Evolutionary conservation across 83 land plant genomes (phyloP), one percentile per base, ranked within the genome.

Genomic region (Diphasiastrum complanatum): DNA sequence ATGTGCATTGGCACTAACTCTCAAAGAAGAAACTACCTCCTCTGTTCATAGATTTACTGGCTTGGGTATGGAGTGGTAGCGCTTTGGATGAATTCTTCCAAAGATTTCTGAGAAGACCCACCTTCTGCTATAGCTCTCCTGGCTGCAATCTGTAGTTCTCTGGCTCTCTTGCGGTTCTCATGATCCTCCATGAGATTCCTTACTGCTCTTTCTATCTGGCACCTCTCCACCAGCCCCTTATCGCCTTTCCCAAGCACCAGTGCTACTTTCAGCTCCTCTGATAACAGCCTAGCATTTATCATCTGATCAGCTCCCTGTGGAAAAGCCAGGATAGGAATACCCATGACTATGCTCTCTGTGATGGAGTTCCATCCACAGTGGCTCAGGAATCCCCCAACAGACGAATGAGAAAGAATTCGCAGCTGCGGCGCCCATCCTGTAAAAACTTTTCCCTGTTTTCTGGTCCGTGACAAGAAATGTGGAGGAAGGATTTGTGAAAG

Each of bases 341-440:
- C 61, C 51, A 36, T 35, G 0, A 2, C 14, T 0, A 59, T 34
- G 43, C 34, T 33, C 51, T 59, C 61, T 5, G 19, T 35, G 0
- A 59, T 33, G 24, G 64, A 61, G 32, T 61, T 61, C 64, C 64
- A 61, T 18, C 64, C 64, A 0, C 64, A 23, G 26, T 61, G 64
- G 0, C 48, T 41, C 0, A 61, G 24, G 30, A 61, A 61, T 3
- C 51, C 64, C 6, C 64, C 64, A n/a, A 61, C 1, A 18, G 64
- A 40, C 19, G 46, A 33, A 43, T 61, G 64, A 5, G 64, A 40
- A 10, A 61, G 52, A 0, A 61, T 28, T 11, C 16, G 28, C 32
- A 61, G 48, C 33, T 61, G 64, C 1, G 64, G 64, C 28, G 24
- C 64, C 64, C 64, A 61, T 0, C 43, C 43, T 38, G 64, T 3